These are phyloP conservation scores for Leavenworthia alabamica DNA, from an alignment of 345 rosid genomes.

Conservation along the genomic window DNA sequence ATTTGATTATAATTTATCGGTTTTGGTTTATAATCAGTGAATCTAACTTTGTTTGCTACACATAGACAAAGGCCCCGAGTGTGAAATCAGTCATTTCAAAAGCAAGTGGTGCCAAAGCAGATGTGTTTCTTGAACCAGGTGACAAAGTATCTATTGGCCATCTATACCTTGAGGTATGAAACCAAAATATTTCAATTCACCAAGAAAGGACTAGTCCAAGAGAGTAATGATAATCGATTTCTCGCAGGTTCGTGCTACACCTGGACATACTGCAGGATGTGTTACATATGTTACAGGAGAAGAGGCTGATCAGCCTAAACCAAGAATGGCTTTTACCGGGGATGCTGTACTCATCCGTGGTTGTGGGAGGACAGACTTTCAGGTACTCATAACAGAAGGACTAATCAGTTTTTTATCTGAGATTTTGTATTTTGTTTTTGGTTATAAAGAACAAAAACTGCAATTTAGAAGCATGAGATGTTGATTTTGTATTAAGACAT, in stretches of 20 bases:
- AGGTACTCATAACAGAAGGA: slow-evolving; percentile 41
- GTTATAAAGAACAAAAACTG: too few relatives aligned
- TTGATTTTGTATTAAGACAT: background rate
- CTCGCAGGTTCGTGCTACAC: slow-evolving; percentile 73
- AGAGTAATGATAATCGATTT: background rate
- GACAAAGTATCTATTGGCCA: slow-evolving; percentile 60
- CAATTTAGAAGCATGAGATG: too few relatives aligned
- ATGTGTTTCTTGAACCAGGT: slow-evolving; percentile 60
- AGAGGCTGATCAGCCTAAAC: slow-evolving; percentile 70
- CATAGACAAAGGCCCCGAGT: slow-evolving; percentile 50
- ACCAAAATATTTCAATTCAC: background rate
- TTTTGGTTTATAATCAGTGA: background rate
- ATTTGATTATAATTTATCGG: too few relatives aligned
- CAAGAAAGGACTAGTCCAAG: background rate
- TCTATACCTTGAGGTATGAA: slow-evolving; percentile 64
- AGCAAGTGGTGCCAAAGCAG: slow-evolving; percentile 80
- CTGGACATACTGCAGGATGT: slow-evolving; percentile 92
- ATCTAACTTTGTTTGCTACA: slow-evolving; percentile 1
- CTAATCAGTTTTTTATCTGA: background rate
- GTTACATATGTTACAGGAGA: slow-evolving; percentile 90
- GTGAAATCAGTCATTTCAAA: slow-evolving; percentile 70
- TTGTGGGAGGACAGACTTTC: slow-evolving; percentile 97
- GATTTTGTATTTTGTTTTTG: too few relatives aligned
- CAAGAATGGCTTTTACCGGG: slow-evolving; percentile 93
- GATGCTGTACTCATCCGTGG: slow-evolving; percentile 87